phyloP scores from a whole-genome alignment of 495 filamentous ascomycete genomes.

The Talaromyces liani region DNA sequence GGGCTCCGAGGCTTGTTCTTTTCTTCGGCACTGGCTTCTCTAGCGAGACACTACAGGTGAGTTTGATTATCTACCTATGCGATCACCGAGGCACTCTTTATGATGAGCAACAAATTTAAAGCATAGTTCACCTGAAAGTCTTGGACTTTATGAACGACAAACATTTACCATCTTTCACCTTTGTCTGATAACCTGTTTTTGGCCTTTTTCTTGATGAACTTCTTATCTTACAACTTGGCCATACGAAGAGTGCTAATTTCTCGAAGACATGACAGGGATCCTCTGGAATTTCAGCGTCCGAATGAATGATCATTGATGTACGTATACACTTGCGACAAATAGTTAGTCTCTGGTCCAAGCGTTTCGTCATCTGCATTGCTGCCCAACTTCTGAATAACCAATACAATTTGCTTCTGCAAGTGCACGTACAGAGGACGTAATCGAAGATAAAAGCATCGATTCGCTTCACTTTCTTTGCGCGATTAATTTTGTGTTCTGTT shows the following conservation, averaged over 20 bases:
- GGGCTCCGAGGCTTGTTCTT: too few species aligned
- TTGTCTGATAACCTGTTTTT: slow-evolving; percentile 28
- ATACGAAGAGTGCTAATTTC: slow-evolving; percentile 1
- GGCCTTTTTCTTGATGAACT: background rate
- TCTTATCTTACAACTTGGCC: background rate
- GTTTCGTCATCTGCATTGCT: slow-evolving; percentile 27
- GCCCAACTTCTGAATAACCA: slow-evolving; percentile 28
- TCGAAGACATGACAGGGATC: background rate
- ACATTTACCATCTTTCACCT: slow-evolving; percentile 40
- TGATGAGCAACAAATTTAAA: slow-evolving; percentile 42
- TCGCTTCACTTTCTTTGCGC: background rate
- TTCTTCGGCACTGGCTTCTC: background rate
- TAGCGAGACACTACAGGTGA: background rate
- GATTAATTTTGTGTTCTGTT: background rate
- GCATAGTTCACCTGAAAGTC: slow-evolving; percentile 48
- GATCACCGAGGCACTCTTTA: slow-evolving; percentile 7
- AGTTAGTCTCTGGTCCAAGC: background rate
- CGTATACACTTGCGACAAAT: background rate
- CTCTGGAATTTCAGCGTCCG: background rate
- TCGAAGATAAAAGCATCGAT: background rate
- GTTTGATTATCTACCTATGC: background rate
- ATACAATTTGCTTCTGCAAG: background rate
- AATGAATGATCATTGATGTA: background rate
- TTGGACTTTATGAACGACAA: slow-evolving; percentile 43
- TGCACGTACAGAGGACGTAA: background rate